Percentiles rank a stretch among this genome's conserved stretches.
phyloP scores from a whole-genome alignment of 306 rosid species.

The Quercus bicolor region DNA sequence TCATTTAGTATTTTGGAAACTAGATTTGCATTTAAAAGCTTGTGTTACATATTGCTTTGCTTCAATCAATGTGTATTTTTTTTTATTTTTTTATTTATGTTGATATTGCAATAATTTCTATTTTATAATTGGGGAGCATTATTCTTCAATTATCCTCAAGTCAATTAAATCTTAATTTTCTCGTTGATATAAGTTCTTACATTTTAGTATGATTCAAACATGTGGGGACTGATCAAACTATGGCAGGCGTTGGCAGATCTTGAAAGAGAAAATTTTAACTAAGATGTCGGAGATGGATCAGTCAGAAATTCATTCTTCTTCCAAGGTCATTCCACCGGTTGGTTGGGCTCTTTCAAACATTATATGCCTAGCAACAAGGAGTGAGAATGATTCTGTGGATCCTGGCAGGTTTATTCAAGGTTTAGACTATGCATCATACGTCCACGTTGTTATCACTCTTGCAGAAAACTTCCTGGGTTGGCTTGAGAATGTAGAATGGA shows the following conservation, averaged over 20 bases:
- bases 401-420: slow-evolving; percentile 62
- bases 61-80: background rate
- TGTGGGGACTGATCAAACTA: slow-evolving; percentile 78
- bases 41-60: background rate
- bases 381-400: slow-evolving; percentile 46
- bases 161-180: slow-evolving; percentile 4
- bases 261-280: slow-evolving; percentile 60
- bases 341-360: slow-evolving; percentile 92
- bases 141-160: background rate
- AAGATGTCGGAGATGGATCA: slow-evolving; percentile 58
- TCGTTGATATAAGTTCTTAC: slow-evolving; percentile 1
- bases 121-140: background rate
- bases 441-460: slow-evolving; percentile 54
- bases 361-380: slow-evolving; percentile 62
- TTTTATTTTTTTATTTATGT: too few relatives aligned
- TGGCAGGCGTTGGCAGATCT: slow-evolving; percentile 97
- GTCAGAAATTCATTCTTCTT: slow-evolving; percentile 36
- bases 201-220: slow-evolving; percentile 37
- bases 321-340: slow-evolving; percentile 64
- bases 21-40: background rate
- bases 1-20: background rate
- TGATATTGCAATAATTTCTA: background rate
- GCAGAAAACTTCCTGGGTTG: slow-evolving; percentile 56
- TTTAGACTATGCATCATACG: slow-evolving; percentile 58
- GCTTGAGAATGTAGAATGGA: slow-evolving; percentile 54